Evolutionary conservation across 2,329 filamentous ascomycete genomes (phyloP), one percentile per base, ranked within the genome.

Genomic region (Orbilia ellipsospora): DNA sequence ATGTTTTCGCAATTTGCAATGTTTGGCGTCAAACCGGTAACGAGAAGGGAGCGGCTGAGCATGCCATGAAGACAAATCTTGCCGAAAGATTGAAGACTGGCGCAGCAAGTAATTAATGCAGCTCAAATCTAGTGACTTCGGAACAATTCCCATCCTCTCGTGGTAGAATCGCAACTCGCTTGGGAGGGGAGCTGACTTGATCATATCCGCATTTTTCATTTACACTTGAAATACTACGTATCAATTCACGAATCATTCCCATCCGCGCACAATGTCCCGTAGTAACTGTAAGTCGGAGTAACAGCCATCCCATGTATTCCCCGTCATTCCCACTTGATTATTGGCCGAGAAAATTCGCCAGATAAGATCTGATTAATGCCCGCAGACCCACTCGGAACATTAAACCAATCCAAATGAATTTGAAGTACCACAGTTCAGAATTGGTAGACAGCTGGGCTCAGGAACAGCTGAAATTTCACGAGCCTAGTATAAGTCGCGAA

Each of bases 111-210:
- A 36, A 36, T 36, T 7, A 10, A 36, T 36, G 31, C 52, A 55
- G 2, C 23, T 23, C 26, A 55, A n/a, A 15, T 55, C 26, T 31
- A 28, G 26, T 36, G 6, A 7, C n/a, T 64, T 31, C 48, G 48
- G 60, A 64, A 64, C n/a, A 16, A 54, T 54, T 54, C 48, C 48
- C 31, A 44, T 20, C 60, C 60, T 64, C 48, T 64, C 45, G 42
- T 64, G 18, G 1, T 18, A 23, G 28, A 36, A 36, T 36, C 10
- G 31, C 31, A 36, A 36, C 31, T 36, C 31, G 26, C 18, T 55
- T 31, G 13, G 7, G 18, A 23, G 1, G n/a, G 20, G 48, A 18
- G 48, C 48, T 52, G 48, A 52, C 48, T 23, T 13, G 18, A 52
- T 18, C 18, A 23, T 23, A 23, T 23, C 15, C 16, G 20, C 48